phyloP scores from a whole-genome alignment of 2,329 filamentous ascomycete species.

The Alternaria burnsii region DNA sequence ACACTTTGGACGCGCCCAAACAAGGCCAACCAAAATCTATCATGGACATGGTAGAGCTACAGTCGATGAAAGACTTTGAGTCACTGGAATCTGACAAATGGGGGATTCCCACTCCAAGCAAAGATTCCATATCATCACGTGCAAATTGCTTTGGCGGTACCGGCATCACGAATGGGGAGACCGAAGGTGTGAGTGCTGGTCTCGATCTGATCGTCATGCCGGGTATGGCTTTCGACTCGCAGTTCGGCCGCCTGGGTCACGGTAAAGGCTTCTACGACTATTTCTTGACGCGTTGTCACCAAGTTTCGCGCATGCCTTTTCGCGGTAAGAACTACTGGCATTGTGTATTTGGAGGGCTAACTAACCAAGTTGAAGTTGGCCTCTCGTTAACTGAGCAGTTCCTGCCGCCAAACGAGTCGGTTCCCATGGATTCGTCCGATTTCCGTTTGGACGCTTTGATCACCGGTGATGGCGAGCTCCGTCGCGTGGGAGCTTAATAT shows the following conservation, averaged over 20 bases:
- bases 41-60: constrained; percentile 94
- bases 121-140: constrained; percentile 69
- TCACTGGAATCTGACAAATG: constrained; percentile 80
- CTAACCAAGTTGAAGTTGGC: constrained; percentile 66
- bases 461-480: constrained; percentile 70
- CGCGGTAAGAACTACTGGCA: constrained; percentile 61
- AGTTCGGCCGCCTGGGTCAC: constrained; percentile 82
- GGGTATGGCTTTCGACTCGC: constrained; percentile 86
- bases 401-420: constrained; percentile 68
- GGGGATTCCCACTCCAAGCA: constrained; percentile 89
- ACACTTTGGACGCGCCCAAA: constrained; percentile 61
- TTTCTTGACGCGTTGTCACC: constrained; percentile 80
- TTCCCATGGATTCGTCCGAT: constrained; percentile 81
- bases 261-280: constrained; percentile 97
- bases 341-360: constrained; percentile 43
- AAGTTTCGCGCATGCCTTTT: constrained; percentile 62
- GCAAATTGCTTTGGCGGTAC: constrained; percentile 76
- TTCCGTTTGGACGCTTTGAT: constrained; percentile 81
- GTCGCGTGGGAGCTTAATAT: constrained; percentile 33
- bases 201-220: constrained; percentile 92
- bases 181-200: constrained; percentile 43
- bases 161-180: constrained; percentile 56
- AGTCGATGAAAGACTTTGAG: constrained; percentile 78
- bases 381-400: constrained; percentile 88
- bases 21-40: constrained; percentile 66